Base-by-base conservation (phyloP, 768 basidiomycete species). In the Rhizopogon rudus region DNA sequence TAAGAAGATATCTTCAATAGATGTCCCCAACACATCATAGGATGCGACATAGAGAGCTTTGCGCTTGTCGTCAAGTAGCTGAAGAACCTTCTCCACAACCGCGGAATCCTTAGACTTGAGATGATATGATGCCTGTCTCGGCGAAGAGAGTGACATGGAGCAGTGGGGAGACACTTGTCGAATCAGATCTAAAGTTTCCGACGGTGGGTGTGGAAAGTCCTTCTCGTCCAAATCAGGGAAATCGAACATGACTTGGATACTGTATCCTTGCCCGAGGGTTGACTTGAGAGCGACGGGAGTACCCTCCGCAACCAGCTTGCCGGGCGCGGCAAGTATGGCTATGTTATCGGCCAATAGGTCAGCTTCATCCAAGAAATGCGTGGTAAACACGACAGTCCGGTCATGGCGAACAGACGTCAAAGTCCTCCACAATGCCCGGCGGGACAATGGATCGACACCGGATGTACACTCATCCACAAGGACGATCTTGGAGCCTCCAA, bases 1-100 rank as follows among this genome's bases (percentile, higher is more conserved):
- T 17, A 93, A 75, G 72, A 93, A 92, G 44, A 93, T 87, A 54
- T 91, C 87, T 66, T 93, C 90, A 40, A 93, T 85, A 7, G 87
- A 82, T 0, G 88, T 85, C 9, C 87, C 84, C 20, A 87, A 69
- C 22, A 90, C 76, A 53, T 90, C 85, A 61, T 86, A 88, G 0
- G 81, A 82, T 0, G 63, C 62, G 39, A 88, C 72, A 8, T 65
- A 56, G 42, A 75, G 72, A 0, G 60, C 57, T 7, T 53, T 60
- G 39, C 70, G 72, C 37, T 82, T 74, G 0, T 65, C 56, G 29
- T 88, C 82, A 1, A 91, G 68, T 3, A 82, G 44, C 29, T 75
- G 73, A 16, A 91, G 76, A 14, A 88, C 79, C 28, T 73, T 68
- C 42, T 81, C 78, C 3, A 91, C 83, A 3, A 74, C 63, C 1